Conservation (phyloP, 805 yeast species). For the Alloascoidea africana region DNA sequence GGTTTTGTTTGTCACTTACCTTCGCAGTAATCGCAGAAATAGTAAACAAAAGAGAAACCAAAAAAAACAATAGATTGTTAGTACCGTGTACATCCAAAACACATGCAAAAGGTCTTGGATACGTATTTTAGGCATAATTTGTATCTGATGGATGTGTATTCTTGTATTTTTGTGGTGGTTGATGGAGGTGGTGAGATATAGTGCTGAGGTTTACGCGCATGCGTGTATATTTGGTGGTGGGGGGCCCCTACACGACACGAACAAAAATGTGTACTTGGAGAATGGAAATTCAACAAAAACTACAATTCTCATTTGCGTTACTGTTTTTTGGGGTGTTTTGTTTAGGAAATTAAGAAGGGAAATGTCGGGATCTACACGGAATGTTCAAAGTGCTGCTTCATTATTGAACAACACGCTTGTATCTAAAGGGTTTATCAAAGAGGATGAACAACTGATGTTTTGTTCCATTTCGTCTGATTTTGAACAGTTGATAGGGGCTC, state of each 20-base stretch:
- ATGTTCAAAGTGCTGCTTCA: not conserved
- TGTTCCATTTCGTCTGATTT: not conserved
- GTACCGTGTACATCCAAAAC: conserved; percentile 4
- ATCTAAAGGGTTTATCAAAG: not conserved
- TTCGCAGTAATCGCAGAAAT: conserved; percentile 64
- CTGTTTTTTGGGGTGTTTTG: too few species aligned
- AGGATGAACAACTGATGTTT: not conserved
- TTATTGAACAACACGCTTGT: not conserved
- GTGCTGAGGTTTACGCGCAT: not conserved
- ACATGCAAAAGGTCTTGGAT: too few species aligned
- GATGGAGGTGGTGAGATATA: too few species aligned
- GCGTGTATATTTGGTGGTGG: too few species aligned
- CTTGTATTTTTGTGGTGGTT: conserved; percentile 1
- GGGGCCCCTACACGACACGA: too few species aligned
- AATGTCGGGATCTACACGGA: conserved; percentile 1
- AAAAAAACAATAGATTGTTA: conserved; percentile 3
- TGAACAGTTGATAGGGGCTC: not conserved
- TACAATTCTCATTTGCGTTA: too few species aligned
- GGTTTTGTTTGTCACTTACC: conserved; percentile 16
- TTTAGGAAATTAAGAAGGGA: too few species aligned
- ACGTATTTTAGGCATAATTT: conserved; percentile 14
- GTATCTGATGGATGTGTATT: not conserved
- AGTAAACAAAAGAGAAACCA: conserved; percentile 6
- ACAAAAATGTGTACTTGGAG: too few species aligned
- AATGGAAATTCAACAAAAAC: too few species aligned